Evolutionary conservation across 345 rosid species (phyloP).

Genomic region (Isatis tinctoria): DNA sequence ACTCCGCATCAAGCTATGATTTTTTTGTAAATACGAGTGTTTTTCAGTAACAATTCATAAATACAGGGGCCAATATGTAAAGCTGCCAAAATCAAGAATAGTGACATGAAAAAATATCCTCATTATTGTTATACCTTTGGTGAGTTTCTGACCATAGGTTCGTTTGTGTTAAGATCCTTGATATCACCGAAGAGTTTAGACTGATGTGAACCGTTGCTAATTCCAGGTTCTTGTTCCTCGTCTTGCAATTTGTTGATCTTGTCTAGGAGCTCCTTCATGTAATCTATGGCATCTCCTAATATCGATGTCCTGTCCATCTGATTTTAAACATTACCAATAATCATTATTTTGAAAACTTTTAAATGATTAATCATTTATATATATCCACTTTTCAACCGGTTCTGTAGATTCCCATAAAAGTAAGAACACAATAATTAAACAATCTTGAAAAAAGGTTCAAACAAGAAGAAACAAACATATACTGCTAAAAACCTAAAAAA

Average conservation of each 20-base stretch:
- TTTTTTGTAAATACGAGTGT: neutral
- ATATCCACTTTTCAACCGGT: constrained; percentile 21
- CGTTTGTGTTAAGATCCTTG: constrained; percentile 50
- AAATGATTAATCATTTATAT: constrained; percentile 2
- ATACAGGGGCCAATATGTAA: constrained; percentile 6
- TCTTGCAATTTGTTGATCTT: constrained; percentile 60
- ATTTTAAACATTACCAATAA: neutral
- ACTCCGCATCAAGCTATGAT: neutral
- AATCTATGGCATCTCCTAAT: constrained; percentile 69
- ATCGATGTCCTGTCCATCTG: constrained; percentile 78
- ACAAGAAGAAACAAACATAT: constrained; percentile 29
- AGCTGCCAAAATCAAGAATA: neutral
- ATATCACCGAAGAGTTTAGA: constrained; percentile 33
- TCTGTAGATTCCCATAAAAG: constrained; percentile 29
- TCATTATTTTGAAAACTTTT: neutral
- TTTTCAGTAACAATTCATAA: neutral
- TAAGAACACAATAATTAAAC: constrained; percentile 21
- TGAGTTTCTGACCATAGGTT: constrained; percentile 64
- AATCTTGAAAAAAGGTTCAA: constrained; percentile 7
- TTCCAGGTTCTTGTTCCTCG: constrained; percentile 41
- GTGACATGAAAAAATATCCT: constrained; percentile 4
- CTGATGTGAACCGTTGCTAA: constrained; percentile 11
- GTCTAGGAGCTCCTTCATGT: constrained; percentile 62
- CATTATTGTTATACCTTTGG: constrained; percentile 60
- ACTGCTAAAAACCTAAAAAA: constrained; percentile 11